Evolutionary conservation across 805 yeast genomes (phyloP).

Genomic region (Sugiyamaella floridensis): DNA sequence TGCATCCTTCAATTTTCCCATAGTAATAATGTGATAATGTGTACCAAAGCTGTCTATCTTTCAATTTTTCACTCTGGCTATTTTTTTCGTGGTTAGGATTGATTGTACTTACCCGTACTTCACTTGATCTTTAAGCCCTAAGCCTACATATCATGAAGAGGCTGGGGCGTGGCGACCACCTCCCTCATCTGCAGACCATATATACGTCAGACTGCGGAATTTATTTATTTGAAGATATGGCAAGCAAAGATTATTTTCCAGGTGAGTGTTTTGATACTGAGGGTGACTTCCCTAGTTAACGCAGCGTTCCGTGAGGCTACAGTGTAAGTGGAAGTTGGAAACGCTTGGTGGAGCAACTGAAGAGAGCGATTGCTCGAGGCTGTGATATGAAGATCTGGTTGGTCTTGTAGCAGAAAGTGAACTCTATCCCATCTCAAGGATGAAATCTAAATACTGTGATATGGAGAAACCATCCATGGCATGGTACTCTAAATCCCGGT

Average conservation of each 20-base stretch:
- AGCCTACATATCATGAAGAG: background rate
- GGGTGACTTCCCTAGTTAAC: background rate
- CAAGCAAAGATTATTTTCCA: conserved; percentile 7
- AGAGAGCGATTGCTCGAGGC: no score
- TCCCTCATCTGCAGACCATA: background rate
- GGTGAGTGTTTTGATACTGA: background rate
- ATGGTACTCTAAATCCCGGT: no score
- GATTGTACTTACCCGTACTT: background rate
- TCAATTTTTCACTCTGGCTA: background rate
- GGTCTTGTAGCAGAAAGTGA: background rate
- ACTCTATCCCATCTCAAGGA: background rate
- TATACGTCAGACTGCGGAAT: background rate
- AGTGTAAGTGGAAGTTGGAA: background rate
- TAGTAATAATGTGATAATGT: background rate
- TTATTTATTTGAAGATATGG: conserved; percentile 1
- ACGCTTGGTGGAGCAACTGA: no score
- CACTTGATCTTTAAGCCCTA: background rate
- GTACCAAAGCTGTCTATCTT: background rate
- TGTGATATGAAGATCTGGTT: no score
- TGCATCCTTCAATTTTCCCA: conserved; percentile 9
- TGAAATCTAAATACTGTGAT: background rate
- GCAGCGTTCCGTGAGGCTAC: background rate
- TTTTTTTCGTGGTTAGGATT: conserved; percentile 6
- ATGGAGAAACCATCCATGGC: background rate
- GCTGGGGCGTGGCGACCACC: background rate